Conservation (phyloP, 2,329 filamentous ascomycete species). For the Fusarium newnesense region DNA sequence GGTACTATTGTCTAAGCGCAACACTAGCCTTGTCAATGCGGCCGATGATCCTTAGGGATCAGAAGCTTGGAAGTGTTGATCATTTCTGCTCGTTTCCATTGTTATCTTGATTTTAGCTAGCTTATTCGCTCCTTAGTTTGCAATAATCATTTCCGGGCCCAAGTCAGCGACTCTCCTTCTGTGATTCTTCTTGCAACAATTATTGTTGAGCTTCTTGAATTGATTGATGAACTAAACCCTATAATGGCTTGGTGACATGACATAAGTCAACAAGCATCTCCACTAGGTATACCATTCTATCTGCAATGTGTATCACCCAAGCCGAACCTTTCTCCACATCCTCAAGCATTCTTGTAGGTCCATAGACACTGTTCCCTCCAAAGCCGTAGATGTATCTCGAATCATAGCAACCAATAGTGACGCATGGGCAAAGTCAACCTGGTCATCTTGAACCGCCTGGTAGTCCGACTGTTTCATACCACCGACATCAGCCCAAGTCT, state of each 20-base stretch:
- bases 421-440: slow-evolving; percentile 58
- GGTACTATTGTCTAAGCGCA: background rate
- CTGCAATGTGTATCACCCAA: slow-evolving; percentile 51
- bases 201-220: background rate
- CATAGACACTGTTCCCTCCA: slow-evolving; percentile 60
- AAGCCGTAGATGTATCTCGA: slow-evolving; percentile 55
- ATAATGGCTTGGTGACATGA: background rate
- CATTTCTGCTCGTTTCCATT: background rate
- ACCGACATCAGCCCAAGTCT: slow-evolving; percentile 64
- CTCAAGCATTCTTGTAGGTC: slow-evolving; percentile 66
- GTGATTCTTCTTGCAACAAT: background rate
- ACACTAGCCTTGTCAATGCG: background rate
- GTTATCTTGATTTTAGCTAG: background rate
- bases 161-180: background rate
- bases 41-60: background rate
- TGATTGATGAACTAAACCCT: background rate
- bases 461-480: slow-evolving; percentile 62
- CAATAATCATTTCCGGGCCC: background rate
- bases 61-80: background rate
- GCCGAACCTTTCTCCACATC: slow-evolving; percentile 63
- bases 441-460: slow-evolving; percentile 51
- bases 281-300: background rate
- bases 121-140: background rate
- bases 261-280: background rate
- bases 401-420: slow-evolving; percentile 60